Evolutionary conservation across 306 rosid genomes (phyloP), one percentile per base, ranked within the genome.

Genomic region (Argentina anserina): DNA sequence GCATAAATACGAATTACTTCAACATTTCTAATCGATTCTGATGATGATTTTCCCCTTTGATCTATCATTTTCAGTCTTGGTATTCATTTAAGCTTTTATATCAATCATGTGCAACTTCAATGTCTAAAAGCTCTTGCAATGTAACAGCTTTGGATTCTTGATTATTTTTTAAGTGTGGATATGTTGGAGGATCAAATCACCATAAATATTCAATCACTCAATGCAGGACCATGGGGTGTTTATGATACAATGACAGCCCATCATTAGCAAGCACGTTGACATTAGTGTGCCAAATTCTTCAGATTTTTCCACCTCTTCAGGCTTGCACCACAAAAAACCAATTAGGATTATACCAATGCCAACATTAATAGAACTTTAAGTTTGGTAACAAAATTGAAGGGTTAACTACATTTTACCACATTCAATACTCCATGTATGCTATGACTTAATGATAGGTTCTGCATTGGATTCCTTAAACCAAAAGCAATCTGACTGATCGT

Each of bases 211-310:
- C 9, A 34, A 12, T 33, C 67, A 20, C 67, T 10, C 52, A 39
- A 53, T 25, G 75, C 50, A 53, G 65, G 11, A 39, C 9, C 15
- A n/a, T 23, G 75, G 56, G 56, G 41, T 58, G 67, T 49, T 18
- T 34, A 36, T 41, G 31, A 56, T 41, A 46, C 45, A 46, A 58
- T 72, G 67, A 26, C 67, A 58, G 58, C 67, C 40, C 56, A 71
- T 58, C 17, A 9, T 9, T 71, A 11, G 56, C 41, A 58, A 40
- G 55, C 55, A 56, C 55, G 41, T 3, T 20, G 26, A 45, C 67
- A 40, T 40, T 34, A 41, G 33, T 20, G 66, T 28, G 42, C 40
- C 56, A 58, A 71, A 69, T 40, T 41, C 67, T 42, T 29, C 67
- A 42, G n/a, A 61, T 62, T 62, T 62, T 43, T 17, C n/a, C 43